phyloP scores from a whole-genome alignment of 306 rosid genomes.

The Luffa aegyptiaca region DNA sequence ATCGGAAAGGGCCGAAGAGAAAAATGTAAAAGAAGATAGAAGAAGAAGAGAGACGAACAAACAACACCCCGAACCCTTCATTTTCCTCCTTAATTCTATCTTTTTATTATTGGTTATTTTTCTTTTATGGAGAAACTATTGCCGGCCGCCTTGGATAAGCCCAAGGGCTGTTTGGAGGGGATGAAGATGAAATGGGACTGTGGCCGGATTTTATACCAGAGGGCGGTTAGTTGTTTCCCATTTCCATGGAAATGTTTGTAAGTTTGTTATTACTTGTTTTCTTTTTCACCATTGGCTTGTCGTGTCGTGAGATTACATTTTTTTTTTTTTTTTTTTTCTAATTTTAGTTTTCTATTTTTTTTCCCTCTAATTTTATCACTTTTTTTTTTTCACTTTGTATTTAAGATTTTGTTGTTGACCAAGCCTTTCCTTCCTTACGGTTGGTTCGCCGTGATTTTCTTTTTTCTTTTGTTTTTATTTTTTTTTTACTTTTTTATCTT shows the following conservation, averaged over 20 bases:
- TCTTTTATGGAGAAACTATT: background rate
- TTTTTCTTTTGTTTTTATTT: too few relatives aligned
- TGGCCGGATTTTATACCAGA: background rate
- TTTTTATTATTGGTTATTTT: background rate
- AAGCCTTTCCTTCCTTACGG: background rate
- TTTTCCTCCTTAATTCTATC: background rate
- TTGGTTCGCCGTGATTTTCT: background rate
- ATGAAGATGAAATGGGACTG: background rate
- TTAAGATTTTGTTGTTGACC: too few relatives aligned
- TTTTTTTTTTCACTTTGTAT: too few relatives aligned
- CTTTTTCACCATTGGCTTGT: background rate
- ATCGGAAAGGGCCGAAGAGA: slow-evolving; percentile 32
- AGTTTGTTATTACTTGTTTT: background rate
- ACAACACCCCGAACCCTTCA: slow-evolving; percentile 22
- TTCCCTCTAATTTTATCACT: too few relatives aligned
- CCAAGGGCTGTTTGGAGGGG: slow-evolving; percentile 22
- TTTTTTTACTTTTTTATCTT: too few relatives aligned
- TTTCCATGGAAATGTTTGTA: background rate
- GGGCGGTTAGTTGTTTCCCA: too few relatives aligned
- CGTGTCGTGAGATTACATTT: background rate
- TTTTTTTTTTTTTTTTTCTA: too few relatives aligned
- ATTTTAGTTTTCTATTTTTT: too few relatives aligned
- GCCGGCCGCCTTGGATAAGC: slow-evolving; percentile 26
- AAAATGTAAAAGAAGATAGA: background rate
- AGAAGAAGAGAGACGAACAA: slow-evolving; percentile 11